Base-by-base conservation (phyloP, 2,329 filamentous ascomycete species). In the Triangularia verruculosa region DNA sequence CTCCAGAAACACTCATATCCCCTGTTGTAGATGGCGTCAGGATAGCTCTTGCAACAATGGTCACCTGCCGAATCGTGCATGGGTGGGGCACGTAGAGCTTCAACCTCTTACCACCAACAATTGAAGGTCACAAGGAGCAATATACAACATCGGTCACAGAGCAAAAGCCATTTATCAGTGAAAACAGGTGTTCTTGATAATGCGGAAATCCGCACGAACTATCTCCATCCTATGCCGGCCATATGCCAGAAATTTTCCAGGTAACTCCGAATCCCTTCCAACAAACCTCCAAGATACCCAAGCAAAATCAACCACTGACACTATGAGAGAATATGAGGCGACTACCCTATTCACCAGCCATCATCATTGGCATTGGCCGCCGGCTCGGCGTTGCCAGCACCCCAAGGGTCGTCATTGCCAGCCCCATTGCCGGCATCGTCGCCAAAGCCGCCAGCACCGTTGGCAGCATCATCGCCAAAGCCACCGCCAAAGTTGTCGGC, bases 271-370 rank as follows among this genome's bases (percentile, higher is more conserved):
- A 65, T 57, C 43, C 51, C 39, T 32, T 25, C 52, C 39, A 17
- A 47, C 39, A 47, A 63, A 47, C 57, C 17, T 52, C 27, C 59
- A 59, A 28, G 57, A 52, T 52, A 60, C 60, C 56, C 59, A 59
- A 17, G 57, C 61, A 39, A 51, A 58, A 34, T 51, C 54, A 12
- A 25, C 56, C 34, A 20, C 20, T 17, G 20, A 20, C 6, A 47
- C n/a, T 20, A 22, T 20, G 39, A 47, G n/a, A 17, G n/a, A 47
- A 9, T 47, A 17, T 20, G 17, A 47, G 20, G 39, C 20, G 15
- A 9, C 8, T 12, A n/a, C 22, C 34, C 9, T 15, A n/a, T 32
- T 63, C 57, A 65, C 63, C 63, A 67, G 15, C 24, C 56, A 32
- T 53, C 34, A 27, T 32, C 25, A 1, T 30, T n/a, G n/a, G n/a